Percentiles rank a stretch among this genome's conserved stretches.
Evolutionary conservation across 345 rosid species (phyloP).

Genomic region (Gossypium australe): DNA sequence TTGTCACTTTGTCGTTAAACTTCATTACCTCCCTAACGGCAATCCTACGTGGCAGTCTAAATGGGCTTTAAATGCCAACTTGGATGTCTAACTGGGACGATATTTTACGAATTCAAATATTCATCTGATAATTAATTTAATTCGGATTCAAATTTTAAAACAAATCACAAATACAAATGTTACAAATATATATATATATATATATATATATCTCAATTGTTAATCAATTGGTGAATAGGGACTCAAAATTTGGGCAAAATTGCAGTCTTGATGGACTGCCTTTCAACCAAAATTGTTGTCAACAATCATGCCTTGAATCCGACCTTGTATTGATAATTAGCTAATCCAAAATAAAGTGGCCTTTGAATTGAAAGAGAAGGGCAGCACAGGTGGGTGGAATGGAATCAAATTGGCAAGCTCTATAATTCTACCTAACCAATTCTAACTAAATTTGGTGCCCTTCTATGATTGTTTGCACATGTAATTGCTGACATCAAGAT

Average conservation of each 20-base stretch:
- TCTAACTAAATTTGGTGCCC: background rate
- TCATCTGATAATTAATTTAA: no score
- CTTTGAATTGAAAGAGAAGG: background rate
- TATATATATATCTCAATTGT: background rate
- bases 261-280: background rate
- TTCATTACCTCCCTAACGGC: no score
- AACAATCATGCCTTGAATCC: background rate
- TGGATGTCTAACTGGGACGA: no score
- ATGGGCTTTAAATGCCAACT: no score
- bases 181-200: no score
- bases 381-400: background rate
- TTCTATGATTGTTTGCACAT: background rate
- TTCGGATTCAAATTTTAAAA: no score
- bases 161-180: no score
- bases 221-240: background rate
- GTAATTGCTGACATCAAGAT: slow-evolving; percentile 9
- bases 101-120: no score
- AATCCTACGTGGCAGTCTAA: no score
- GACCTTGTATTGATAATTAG: background rate
- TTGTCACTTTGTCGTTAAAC: no score
- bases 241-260: background rate
- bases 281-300: background rate
- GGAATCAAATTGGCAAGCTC: background rate
- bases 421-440: background rate
- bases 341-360: background rate